A percentile compares a stretch with the other conserved stretches of the same genome.
Evolutionary conservation across 352 stramenopile species (phyloP).

Genomic region (Vaucheria bursata): DNA sequence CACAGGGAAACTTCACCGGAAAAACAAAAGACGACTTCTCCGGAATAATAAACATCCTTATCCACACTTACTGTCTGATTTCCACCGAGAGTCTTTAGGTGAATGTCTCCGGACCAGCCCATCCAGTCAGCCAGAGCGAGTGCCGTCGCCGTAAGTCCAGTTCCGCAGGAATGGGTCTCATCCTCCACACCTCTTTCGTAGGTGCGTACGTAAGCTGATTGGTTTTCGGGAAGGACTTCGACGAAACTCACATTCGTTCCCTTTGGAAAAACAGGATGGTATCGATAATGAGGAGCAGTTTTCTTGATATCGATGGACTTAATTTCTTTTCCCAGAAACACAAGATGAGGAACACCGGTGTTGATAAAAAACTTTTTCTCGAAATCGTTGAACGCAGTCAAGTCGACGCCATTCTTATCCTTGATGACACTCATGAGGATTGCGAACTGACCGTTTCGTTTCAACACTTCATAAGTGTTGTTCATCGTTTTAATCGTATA

Average conservation of each 20-base stretch:
- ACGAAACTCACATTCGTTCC: not conserved
- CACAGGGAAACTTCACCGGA: not conserved
- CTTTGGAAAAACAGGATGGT: not conserved
- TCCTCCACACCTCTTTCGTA: not conserved
- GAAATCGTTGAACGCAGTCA: not conserved
- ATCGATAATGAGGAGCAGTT: not conserved
- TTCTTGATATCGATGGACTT: not conserved
- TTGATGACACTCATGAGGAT: not conserved
- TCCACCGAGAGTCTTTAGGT: not conserved
- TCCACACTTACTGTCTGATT: not conserved
- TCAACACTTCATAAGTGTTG: not conserved
- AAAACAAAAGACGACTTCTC: not conserved
- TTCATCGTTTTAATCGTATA: constrained; percentile 2
- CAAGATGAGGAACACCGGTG: constrained; percentile 1
- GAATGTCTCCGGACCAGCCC: not conserved
- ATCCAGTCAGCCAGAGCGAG: not conserved
- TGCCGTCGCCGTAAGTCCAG: not conserved
- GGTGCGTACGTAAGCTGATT: not conserved
- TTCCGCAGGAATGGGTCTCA: not conserved
- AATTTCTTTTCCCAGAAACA: not conserved
- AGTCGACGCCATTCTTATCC: not conserved
- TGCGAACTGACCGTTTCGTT: not conserved
- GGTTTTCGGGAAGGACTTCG: not conserved
- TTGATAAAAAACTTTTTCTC: not conserved
- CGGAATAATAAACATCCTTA: not conserved